Evolutionary conservation across 768 basidiomycete genomes (phyloP).

Genomic region (Hemileccinum impolitum): DNA sequence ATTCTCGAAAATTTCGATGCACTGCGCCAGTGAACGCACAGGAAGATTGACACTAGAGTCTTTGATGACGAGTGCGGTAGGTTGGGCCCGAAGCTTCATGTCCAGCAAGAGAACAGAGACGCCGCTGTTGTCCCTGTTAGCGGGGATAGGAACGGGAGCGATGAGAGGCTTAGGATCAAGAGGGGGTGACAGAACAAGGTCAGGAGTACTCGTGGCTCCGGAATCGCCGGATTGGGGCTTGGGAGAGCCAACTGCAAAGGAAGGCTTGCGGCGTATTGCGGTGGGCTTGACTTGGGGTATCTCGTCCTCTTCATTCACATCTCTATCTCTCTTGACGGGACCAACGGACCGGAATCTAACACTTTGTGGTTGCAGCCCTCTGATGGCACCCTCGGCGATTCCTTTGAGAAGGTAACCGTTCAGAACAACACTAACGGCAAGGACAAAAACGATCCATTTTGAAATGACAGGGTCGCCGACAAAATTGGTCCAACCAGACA

Average conservation of each 20-base stretch:
- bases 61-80: slow-evolving; percentile 11
- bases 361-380: slow-evolving; percentile 28
- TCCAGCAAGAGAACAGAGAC: slow-evolving; percentile 30
- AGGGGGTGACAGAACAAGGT: slow-evolving; percentile 14
- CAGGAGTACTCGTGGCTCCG: slow-evolving; percentile 16
- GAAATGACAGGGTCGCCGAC: slow-evolving; percentile 92
- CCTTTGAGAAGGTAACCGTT: slow-evolving; percentile 94
- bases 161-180: slow-evolving; percentile 15
- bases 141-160: slow-evolving; percentile 24
- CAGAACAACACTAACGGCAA: slow-evolving; percentile 81
- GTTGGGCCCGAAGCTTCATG: slow-evolving; percentile 33
- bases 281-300: slow-evolving; percentile 10
- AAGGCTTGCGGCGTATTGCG: slow-evolving; percentile 15
- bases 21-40: slow-evolving; percentile 66
- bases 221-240: slow-evolving; percentile 14
- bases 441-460: slow-evolving; percentile 91
- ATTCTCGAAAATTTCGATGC: slow-evolving; percentile 75
- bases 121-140: slow-evolving; percentile 17
- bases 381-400: slow-evolving; percentile 55
- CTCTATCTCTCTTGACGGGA: slow-evolving; percentile 17
- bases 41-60: slow-evolving; percentile 11
- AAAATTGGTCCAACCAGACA: slow-evolving; percentile 85
- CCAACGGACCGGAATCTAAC: slow-evolving; percentile 30
- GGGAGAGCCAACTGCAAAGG: slow-evolving; percentile 27
- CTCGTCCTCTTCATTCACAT: slow-evolving; percentile 21